Base-by-base conservation (phyloP, 2,329 filamentous ascomycete genomes). In the Epichloe coenophiala region DNA sequence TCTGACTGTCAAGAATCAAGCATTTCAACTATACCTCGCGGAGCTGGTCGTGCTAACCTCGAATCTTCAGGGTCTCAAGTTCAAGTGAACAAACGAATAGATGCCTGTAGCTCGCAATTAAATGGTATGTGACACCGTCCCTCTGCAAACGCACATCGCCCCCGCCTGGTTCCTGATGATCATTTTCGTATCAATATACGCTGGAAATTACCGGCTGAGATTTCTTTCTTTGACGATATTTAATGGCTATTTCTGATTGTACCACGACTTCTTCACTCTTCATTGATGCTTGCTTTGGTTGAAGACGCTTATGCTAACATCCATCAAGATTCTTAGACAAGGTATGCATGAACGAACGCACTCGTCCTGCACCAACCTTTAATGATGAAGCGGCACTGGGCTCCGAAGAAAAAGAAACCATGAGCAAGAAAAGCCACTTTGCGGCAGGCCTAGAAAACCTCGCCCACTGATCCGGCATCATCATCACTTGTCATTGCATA, bases 361-460 rank as follows among this genome's bases (percentile, higher is more conserved):
- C 56, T 57, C 56, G 40, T 50, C 45, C 50, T 47, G 48, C 51
- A 45, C 47, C 58, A 56, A 55, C 56, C 58, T 71, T 65, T 61
- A 60, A 80, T 87, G 86, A 91, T 89, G 86, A 88, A 86, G 76
- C 71, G 87, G 89, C 89, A 95, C 89, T 95, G 89, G 89, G 89
- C 89, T 91, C 89, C 84, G 88, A 94, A 74, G 62, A 93, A 74
- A 61, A 68, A 53, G 68, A 50, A 54, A 69, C 73, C 73, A 81
- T 81, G 88, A 88, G 89, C 75, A 65, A 57, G 86, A 89, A 81
- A 80, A 85, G 80, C 88, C 88, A 87, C 71, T 78, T 86, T 87
- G 88, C 71, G 88, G 87, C 88, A 95, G 88, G 89, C 89, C 88
- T 95, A 94, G 88, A 94, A 95, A 95, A 95, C 90, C 89, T 95